Evolutionary conservation across 495 filamentous ascomycete genomes (phyloP).

Genomic region (Neurospora cerealis): DNA sequence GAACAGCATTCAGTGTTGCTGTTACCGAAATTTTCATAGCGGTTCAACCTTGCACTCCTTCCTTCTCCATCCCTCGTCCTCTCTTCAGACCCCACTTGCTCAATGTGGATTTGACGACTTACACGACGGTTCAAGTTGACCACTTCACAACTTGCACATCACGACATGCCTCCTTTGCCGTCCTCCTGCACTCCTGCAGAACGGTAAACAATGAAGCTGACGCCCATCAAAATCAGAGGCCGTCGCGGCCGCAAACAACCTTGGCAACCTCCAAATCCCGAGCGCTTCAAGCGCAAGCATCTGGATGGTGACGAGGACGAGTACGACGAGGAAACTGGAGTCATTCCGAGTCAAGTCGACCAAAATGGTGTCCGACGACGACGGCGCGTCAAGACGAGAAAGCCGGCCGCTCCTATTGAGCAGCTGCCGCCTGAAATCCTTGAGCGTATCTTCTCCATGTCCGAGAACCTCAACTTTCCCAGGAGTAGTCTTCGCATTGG

Average conservation of each 20-base stretch:
- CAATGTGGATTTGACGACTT: not conserved
- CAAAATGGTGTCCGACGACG: not conserved
- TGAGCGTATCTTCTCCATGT: conserved; percentile 30
- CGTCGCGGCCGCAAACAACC: conserved; percentile 6
- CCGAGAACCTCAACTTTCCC: conserved; percentile 29
- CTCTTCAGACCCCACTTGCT: not conserved
- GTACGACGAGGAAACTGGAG: not conserved
- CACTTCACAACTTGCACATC: not conserved
- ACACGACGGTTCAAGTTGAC: not conserved
- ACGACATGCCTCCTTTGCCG: not conserved
- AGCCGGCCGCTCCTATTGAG: conserved; percentile 22
- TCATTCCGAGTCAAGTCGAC: not conserved
- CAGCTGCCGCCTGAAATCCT: conserved; percentile 31
- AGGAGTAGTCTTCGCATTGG: conserved; percentile 27
- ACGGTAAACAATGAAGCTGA: conserved; percentile 11
- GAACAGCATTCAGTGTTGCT: not conserved
- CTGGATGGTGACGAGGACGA: not conserved
- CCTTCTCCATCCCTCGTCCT: not conserved
- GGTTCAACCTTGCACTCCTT: not conserved
- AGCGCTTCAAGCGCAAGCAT: not conserved
- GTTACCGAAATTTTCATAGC: not conserved
- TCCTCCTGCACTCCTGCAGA: not conserved
- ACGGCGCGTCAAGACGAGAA: conserved; percentile 6
- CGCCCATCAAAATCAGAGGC: conserved; percentile 17
- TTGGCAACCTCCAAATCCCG: conserved; percentile 12